Evolutionary conservation across 225 moss, liverwort and hornwort genomes (phyloP).

Genomic region (Polytrichum formosum): DNA sequence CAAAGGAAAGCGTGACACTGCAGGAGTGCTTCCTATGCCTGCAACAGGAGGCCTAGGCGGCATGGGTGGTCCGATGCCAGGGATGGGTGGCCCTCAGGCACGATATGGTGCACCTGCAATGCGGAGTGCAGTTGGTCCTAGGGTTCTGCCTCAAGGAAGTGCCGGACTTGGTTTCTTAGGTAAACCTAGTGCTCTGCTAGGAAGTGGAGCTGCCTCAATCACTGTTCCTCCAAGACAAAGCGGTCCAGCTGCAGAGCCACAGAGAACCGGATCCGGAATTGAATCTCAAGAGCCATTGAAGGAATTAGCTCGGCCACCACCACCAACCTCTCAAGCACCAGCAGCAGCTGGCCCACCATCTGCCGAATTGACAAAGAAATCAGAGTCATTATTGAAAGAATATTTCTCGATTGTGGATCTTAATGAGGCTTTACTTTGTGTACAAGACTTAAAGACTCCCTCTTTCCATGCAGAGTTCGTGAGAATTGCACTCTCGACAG

Average conservation of each 20-base stretch:
- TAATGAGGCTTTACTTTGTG: conserved; percentile 54
- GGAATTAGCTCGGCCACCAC: background rate
- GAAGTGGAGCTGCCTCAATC: conserved; percentile 25
- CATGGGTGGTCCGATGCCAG: conserved; percentile 17
- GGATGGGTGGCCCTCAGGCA: conserved; percentile 23
- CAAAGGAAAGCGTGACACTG: conserved; percentile 2
- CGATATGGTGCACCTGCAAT: conserved; percentile 16
- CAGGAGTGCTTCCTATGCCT: conserved; percentile 29
- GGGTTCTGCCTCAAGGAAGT: conserved; percentile 38
- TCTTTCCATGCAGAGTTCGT: conserved; percentile 50
- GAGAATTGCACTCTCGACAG: conserved; percentile 31
- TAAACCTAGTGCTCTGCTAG: conserved; percentile 55
- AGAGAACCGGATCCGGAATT: background rate
- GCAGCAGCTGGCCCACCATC: conserved; percentile 18
- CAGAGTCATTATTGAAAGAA: conserved; percentile 54
- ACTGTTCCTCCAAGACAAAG: conserved; percentile 21
- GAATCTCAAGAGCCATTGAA: conserved; percentile 7
- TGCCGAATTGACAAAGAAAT: conserved; percentile 34
- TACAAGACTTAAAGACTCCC: conserved; percentile 53
- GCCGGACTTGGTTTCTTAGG: conserved; percentile 27
- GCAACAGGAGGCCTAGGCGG: background rate
- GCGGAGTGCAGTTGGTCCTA: conserved; percentile 23
- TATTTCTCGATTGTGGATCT: conserved; percentile 54
- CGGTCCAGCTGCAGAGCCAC: conserved; percentile 6
- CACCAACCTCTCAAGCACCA: background rate